Percentiles rank a stretch among this genome's conserved stretches.
Evolutionary conservation across 2,329 filamentous ascomycete species (phyloP).

Genomic region (Epichloe glyceriae): DNA sequence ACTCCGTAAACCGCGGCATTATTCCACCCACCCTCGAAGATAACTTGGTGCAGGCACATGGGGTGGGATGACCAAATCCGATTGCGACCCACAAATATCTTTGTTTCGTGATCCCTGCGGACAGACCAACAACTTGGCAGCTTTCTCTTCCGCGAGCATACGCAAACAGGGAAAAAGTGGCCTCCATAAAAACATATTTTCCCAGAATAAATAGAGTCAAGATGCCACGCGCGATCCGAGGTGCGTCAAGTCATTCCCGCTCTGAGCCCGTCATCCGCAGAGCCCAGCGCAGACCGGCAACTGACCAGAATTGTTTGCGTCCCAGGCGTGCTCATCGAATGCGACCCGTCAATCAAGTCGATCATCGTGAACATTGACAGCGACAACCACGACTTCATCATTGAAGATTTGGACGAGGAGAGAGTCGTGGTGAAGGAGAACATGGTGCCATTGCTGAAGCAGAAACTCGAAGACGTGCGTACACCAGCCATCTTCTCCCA

Average conservation of each 20-base stretch:
- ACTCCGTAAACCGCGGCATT: no score
- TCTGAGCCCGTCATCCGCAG: background rate
- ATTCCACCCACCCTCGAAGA: no score
- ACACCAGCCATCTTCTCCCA: background rate
- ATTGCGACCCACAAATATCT: background rate
- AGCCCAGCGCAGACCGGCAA: background rate
- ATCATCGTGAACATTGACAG: constrained; percentile 69
- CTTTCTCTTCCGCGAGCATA: no score
- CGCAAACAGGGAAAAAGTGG: background rate
- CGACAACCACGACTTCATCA: constrained; percentile 58
- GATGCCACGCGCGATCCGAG: constrained; percentile 46
- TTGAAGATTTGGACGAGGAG: constrained; percentile 68
- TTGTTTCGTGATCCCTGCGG: background rate
- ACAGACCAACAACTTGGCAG: no score
- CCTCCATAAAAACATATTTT: no score
- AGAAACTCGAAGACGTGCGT: constrained; percentile 52
- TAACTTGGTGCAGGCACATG: no score
- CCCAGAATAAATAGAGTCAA: constrained; percentile 4
- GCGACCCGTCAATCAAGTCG: constrained; percentile 77
- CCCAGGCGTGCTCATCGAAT: constrained; percentile 61
- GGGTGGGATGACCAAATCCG: background rate
- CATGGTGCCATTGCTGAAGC: constrained; percentile 56
- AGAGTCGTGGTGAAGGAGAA: constrained; percentile 63
- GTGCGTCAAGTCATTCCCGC: constrained; percentile 18
- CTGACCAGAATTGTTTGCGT: constrained; percentile 3